A percentile compares a stretch with the other conserved stretches of the same genome.
These are phyloP conservation scores for Sisymbrium altissimum DNA, from an alignment of 345 rosid genomes.

Conservation along the genomic window DNA sequence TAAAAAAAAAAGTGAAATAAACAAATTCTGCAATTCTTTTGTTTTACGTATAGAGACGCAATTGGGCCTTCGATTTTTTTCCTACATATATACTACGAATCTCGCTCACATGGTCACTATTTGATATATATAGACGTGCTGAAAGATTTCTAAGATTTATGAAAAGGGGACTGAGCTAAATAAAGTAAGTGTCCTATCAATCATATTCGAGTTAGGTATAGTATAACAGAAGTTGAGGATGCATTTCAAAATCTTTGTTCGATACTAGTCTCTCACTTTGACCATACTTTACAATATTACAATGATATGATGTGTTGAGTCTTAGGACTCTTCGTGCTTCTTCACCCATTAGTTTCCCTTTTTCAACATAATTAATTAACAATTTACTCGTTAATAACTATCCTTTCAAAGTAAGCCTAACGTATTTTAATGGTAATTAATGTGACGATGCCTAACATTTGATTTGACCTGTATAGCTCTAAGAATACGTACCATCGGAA, in stretches of 20 bases:
- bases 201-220: conserved; percentile 28
- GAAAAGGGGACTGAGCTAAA: not conserved
- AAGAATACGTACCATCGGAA: not conserved
- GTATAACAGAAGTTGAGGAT: conserved; percentile 15
- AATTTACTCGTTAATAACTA: conserved; percentile 8
- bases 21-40: not conserved
- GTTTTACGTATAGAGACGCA: not conserved
- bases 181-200: conserved; percentile 27
- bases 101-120: not conserved
- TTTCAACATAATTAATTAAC: conserved; percentile 3
- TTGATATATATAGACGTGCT: not conserved
- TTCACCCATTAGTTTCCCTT: not conserved
- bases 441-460: conserved; percentile 31
- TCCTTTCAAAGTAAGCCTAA: conserved; percentile 29
- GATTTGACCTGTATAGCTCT: conserved; percentile 6
- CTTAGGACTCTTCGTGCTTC: conserved; percentile 19
- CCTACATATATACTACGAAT: not conserved
- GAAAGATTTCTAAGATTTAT: not conserved
- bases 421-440: conserved; percentile 23
- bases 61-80: not conserved
- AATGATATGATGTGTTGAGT: conserved; percentile 22
- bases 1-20: too few species aligned
- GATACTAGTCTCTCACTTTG: conserved; percentile 26
- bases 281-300: conserved; percentile 23
- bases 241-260: conserved; percentile 18